Percentiles rank a stretch among this genome's conserved stretches.
phyloP scores from a whole-genome alignment of 75 land plant genomes.

The Pinus albicaulis region DNA sequence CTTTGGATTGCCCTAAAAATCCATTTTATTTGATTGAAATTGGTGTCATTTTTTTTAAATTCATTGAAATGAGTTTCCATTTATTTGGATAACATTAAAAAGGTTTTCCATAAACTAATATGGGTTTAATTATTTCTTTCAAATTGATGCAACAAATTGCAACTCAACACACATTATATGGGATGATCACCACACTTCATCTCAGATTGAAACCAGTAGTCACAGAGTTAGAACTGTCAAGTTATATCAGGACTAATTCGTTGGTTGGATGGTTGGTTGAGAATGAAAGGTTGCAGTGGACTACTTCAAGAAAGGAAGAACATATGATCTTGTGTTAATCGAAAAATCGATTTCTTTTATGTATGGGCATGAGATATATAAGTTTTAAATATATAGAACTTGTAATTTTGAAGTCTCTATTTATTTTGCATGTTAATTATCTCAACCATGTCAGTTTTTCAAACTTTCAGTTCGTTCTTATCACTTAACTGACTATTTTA shows the following conservation, averaged over 20 bases:
- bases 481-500: too few relatives aligned
- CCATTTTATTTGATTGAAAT: not conserved
- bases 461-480: too few relatives aligned
- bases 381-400: too few relatives aligned
- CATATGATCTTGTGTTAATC: slow-evolving; percentile 53
- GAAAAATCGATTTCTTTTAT: slow-evolving; percentile 71
- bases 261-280: slow-evolving; percentile 17
- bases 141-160: not conserved
- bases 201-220: not conserved
- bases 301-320: slow-evolving; percentile 31
- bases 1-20: not conserved
- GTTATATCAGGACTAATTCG: too few relatives aligned
- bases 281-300: slow-evolving; percentile 54
- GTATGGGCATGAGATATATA: slow-evolving; percentile 63
- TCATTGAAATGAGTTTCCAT: too few relatives aligned
- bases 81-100: not conserved
- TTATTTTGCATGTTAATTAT: too few relatives aligned
- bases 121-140: too few relatives aligned
- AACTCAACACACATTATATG: not conserved
- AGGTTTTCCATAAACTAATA: not conserved
- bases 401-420: too few relatives aligned
- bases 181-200: not conserved
- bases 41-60: not conserved
- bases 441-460: too few relatives aligned
- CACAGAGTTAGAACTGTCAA: too few relatives aligned